Percentiles rank a stretch among this genome's conserved stretches.
Evolutionary conservation across 2,329 filamentous ascomycete genomes (phyloP).

Genomic region (Phaeomoniella chlamydospora): DNA sequence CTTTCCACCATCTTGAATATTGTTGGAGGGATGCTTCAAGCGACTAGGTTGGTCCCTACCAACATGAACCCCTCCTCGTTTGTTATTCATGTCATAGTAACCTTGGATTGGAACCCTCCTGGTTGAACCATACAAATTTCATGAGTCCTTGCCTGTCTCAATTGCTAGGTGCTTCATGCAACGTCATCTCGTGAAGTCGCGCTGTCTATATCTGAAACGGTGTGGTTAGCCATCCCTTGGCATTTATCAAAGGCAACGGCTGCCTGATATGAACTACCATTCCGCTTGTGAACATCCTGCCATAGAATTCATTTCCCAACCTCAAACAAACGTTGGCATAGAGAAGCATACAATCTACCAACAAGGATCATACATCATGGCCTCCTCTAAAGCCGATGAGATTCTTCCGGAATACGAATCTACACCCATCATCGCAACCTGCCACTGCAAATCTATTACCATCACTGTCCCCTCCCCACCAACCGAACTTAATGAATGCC

Average conservation of each 20-base stretch:
- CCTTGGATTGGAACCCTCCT: neutral
- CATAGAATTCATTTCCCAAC: neutral
- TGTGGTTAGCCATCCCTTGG: neutral
- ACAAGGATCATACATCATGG: neutral
- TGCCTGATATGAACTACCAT: neutral
- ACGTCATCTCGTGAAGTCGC: neutral
- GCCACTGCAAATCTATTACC: slow-evolving; percentile 12
- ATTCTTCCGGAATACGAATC: neutral
- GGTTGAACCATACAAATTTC: neutral
- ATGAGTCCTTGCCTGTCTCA: neutral
- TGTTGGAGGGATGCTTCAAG: neutral
- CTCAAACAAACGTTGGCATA: neutral
- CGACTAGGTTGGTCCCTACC: neutral
- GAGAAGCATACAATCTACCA: neutral
- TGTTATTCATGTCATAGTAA: neutral
- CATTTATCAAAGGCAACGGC: neutral
- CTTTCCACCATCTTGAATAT: neutral
- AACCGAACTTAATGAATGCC: slow-evolving; percentile 11
- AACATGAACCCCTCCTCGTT: neutral
- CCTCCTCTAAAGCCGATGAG: neutral
- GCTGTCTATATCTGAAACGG: neutral
- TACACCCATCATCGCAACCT: slow-evolving; percentile 5
- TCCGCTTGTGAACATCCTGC: neutral
- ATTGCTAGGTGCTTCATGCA: neutral
- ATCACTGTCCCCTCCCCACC: slow-evolving; percentile 12